Percentiles rank a stretch among this genome's conserved stretches.
Evolutionary conservation across 2,329 filamentous ascomycete species (phyloP).

Genomic region (Beauveria sp.): DNA sequence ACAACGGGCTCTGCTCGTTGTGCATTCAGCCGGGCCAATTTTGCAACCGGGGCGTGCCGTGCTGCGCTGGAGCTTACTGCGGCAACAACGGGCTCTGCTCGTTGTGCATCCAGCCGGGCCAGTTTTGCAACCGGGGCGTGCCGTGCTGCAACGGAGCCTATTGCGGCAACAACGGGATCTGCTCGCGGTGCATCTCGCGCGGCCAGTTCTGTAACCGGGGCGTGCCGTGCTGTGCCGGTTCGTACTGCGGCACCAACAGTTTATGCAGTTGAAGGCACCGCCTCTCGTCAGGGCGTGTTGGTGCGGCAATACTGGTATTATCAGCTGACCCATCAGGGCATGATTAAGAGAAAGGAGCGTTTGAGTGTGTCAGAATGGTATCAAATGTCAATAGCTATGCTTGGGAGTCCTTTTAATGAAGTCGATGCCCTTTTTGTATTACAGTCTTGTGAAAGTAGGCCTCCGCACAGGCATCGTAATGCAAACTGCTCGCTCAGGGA

Average conservation of each 20-base stretch:
- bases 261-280: not conserved
- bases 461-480: not conserved
- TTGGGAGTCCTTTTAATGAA: not conserved
- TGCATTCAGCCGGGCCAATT: not conserved
- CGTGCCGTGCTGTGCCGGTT: constrained; percentile 2
- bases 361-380: too few relatives aligned
- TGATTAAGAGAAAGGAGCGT: too few relatives aligned
- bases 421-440: not conserved
- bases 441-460: not conserved
- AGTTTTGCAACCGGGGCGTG: constrained; percentile 1
- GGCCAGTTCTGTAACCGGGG: constrained; percentile 4
- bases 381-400: not conserved
- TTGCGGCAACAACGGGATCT: not conserved
- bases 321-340: too few relatives aligned
- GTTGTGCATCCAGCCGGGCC: not conserved
- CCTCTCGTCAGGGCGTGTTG: too few relatives aligned
- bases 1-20: not conserved
- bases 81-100: not conserved
- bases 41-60: constrained; percentile 5
- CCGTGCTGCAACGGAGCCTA: not conserved
- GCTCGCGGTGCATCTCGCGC: not conserved
- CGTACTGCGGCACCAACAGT: not conserved
- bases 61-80: not conserved
- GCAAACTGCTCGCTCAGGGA: not conserved
- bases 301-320: too few relatives aligned